Conservation (phyloP, 2,329 filamentous ascomycete genomes). For the Diaporthe sp. region DNA sequence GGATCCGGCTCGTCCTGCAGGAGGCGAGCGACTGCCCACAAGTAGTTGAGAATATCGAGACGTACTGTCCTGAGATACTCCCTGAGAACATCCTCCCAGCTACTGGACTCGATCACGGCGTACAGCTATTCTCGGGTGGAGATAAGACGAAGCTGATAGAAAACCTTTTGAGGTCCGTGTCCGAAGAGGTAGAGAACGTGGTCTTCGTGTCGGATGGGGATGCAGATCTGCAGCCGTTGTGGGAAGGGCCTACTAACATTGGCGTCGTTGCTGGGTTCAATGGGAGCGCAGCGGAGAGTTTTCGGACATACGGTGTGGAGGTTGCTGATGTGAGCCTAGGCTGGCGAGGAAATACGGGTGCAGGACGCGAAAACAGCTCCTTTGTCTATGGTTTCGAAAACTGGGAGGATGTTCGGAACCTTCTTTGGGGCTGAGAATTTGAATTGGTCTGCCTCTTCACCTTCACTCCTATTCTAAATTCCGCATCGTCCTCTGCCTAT, state of each 20-base stretch:
- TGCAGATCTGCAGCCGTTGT: constrained; percentile 2
- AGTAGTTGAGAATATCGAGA: not conserved
- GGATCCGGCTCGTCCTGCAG: not conserved
- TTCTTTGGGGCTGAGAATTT: not conserved
- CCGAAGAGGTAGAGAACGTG: not conserved
- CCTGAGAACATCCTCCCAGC: not conserved
- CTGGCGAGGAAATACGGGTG: not conserved
- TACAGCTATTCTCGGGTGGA: not conserved
- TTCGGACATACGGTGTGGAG: not conserved
- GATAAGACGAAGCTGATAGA: constrained; percentile 7
- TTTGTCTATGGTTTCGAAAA: not conserved
- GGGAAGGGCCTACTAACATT: not conserved
- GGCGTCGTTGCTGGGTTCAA: not conserved
- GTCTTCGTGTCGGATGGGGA: constrained; percentile 3
- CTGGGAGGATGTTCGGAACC: not conserved
- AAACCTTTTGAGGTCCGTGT: not conserved
- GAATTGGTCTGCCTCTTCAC: no score
- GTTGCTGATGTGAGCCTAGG: not conserved
- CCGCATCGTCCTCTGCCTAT: not conserved
- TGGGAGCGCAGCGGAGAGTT: not conserved
- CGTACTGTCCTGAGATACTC: constrained; percentile 4
- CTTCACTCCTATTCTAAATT: not conserved
- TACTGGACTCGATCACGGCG: not conserved
- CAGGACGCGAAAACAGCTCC: not conserved
- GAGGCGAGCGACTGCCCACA: not conserved